Evolutionary conservation across 1,284 basidiomycete genomes (phyloP).

Genomic region (Sporisorium exsertum): DNA sequence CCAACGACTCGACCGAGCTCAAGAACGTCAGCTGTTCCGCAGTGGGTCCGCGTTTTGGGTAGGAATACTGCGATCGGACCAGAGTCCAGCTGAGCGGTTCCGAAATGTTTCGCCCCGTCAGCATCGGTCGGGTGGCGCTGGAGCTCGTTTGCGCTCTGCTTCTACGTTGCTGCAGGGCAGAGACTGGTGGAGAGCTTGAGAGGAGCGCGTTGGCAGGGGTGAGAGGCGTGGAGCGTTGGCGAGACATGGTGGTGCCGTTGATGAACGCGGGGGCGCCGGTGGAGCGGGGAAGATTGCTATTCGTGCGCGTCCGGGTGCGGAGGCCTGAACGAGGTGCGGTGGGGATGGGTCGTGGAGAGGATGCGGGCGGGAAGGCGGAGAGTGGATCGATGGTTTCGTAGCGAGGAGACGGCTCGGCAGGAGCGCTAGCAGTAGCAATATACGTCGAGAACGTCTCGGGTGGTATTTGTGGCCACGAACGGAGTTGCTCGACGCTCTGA

Average conservation of each 20-base stretch:
- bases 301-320: slow-evolving; percentile 6
- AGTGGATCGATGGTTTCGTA: slow-evolving; percentile 29
- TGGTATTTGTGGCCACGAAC: not conserved
- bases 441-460: not conserved
- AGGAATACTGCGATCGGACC: slow-evolving; percentile 43
- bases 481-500: slow-evolving; percentile 1
- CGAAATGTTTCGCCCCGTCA: slow-evolving; percentile 24
- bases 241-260: slow-evolving; percentile 29
- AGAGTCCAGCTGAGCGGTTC: slow-evolving; percentile 47
- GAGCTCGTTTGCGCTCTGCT: slow-evolving; percentile 14
- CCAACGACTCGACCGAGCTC: slow-evolving; percentile 48
- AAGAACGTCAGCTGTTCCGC: slow-evolving; percentile 44
- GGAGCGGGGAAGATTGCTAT: slow-evolving; percentile 4
- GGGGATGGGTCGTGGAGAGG: not conserved
- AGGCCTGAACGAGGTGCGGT: not conserved
- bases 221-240: slow-evolving; percentile 29
- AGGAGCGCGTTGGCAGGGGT: slow-evolving; percentile 6
- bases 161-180: slow-evolving; percentile 11
- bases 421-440: no score
- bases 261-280: slow-evolving; percentile 8
- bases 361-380: not conserved
- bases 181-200: not conserved
- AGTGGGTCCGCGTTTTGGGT: slow-evolving; percentile 38
- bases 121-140: slow-evolving; percentile 7
- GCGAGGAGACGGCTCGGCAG: slow-evolving; percentile 23